Conservation (phyloP, 208 protist species). For the Novymonas esmeraldas region DNA sequence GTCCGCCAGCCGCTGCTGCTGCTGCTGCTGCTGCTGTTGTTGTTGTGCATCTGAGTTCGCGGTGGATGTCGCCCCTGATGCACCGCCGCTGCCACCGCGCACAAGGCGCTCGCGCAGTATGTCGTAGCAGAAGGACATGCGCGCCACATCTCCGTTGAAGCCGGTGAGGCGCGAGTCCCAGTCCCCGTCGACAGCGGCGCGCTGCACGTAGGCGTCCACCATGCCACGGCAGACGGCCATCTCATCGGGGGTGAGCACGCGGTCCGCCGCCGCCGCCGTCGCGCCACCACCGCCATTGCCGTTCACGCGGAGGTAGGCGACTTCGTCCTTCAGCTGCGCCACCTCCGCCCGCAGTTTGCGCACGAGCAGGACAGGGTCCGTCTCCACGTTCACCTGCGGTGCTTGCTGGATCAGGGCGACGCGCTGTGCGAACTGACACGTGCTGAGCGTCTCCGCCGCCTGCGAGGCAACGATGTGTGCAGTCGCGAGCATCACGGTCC, state of each 20-base stretch:
- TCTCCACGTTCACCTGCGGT: constrained; percentile 89
- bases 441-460: constrained; percentile 88
- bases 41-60: not conserved
- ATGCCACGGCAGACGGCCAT: constrained; percentile 66
- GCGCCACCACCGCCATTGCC: constrained; percentile 19
- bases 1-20: constrained; percentile 24
- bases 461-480: constrained; percentile 62
- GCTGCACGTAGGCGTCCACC: constrained; percentile 63
- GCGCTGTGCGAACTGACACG: constrained; percentile 89
- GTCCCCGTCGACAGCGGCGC: constrained; percentile 40
- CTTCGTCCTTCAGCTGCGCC: constrained; percentile 83
- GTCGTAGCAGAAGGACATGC: constrained; percentile 90
- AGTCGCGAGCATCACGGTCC: constrained; percentile 93
- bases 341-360: constrained; percentile 88
- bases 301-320: constrained; percentile 78
- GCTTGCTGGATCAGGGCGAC: constrained; percentile 90
- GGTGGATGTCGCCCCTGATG: not conserved
- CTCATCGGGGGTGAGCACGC: constrained; percentile 70
- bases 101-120: constrained; percentile 64
- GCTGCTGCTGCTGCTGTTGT: constrained; percentile 4
- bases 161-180: constrained; percentile 60
- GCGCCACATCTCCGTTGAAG: constrained; percentile 81
- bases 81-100: not conserved
- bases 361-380: constrained; percentile 92
- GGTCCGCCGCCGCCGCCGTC: constrained; percentile 42